A percentile compares a stretch with the other conserved stretches of the same genome.
Conservation (phyloP, 2,329 filamentous ascomycete species). For the Corniculantispora saksenae region DNA sequence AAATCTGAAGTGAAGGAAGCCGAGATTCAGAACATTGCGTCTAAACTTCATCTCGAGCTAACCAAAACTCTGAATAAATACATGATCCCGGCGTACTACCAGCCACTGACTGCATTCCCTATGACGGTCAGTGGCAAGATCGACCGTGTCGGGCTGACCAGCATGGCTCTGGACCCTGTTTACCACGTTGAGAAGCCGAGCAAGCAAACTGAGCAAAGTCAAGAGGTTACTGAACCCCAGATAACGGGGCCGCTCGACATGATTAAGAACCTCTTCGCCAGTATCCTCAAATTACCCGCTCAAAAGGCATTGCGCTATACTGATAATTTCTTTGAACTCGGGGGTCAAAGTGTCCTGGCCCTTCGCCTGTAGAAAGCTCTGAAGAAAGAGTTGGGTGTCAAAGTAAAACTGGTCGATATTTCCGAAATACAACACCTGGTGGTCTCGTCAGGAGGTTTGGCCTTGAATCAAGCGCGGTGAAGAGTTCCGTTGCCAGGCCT, state of each 20-base stretch:
- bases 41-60: conserved; percentile 25
- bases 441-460: not conserved
- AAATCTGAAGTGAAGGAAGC: conserved; percentile 20
- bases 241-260: not conserved
- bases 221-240: not conserved
- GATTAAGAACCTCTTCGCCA: conserved; percentile 1
- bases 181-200: not conserved
- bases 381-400: conserved; percentile 29
- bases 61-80: conserved; percentile 28
- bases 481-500: too few relatives aligned
- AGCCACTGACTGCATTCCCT: conserved; percentile 25
- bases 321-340: conserved; percentile 30
- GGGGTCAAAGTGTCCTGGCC: conserved; percentile 30
- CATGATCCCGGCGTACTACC: conserved; percentile 30
- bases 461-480: not conserved
- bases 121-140: conserved; percentile 29
- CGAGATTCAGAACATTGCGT: conserved; percentile 21
- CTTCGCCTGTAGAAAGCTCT: conserved; percentile 29
- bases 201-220: not conserved
- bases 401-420: conserved; percentile 27
- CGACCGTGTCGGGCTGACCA: conserved; percentile 25
- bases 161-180: conserved; percentile 23
- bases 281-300: not conserved
- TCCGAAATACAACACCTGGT: conserved; percentile 25
- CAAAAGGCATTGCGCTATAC: not conserved